A percentile compares a stretch with the other conserved stretches of the same genome.
These are phyloP conservation scores for Massariosphaeria phaeospora DNA, from an alignment of 495 filamentous ascomycete species.

Conservation along the genomic window DNA sequence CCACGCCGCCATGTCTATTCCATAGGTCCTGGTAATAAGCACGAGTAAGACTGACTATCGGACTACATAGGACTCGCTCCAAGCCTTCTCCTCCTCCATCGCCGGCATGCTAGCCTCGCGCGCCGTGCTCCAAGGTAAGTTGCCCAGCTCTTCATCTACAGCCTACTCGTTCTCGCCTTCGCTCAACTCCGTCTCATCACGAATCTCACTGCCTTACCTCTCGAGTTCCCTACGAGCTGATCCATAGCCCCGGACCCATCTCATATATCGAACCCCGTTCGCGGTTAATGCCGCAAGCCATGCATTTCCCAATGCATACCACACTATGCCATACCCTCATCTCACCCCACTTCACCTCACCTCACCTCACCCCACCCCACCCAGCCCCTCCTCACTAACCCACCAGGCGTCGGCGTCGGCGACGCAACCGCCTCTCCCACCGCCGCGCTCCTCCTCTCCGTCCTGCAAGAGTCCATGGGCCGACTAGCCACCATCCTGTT, in stretches of 20 bases:
- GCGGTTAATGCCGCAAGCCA: too few relatives aligned
- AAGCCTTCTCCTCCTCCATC: constrained; percentile 93
- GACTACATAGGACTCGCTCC: constrained; percentile 73
- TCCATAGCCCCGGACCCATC: too few relatives aligned
- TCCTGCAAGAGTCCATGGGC: constrained; percentile 79
- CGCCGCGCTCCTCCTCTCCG: constrained; percentile 75
- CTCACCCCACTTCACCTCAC: too few relatives aligned
- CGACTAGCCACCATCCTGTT: constrained; percentile 87
- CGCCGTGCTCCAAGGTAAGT: constrained; percentile 76
- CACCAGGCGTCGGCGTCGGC: constrained; percentile 79
- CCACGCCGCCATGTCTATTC: background rate
- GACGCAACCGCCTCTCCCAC: constrained; percentile 81
- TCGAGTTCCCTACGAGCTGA: too few relatives aligned
- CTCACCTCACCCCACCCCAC: too few relatives aligned
- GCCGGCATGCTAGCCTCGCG: constrained; percentile 81
- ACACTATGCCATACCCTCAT: too few relatives aligned
- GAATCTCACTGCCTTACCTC: too few relatives aligned
- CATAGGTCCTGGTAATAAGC: background rate
- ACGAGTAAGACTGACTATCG: background rate
- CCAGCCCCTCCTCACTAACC: too few relatives aligned
- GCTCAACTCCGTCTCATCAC: too few relatives aligned
- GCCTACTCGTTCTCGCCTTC: too few relatives aligned
- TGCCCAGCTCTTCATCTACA: constrained; percentile 3
- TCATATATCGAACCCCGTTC: too few relatives aligned
- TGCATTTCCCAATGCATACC: too few relatives aligned